Evolutionary conservation across 2,329 filamentous ascomycete species (phyloP).

Genomic region (Curvularia sp.): DNA sequence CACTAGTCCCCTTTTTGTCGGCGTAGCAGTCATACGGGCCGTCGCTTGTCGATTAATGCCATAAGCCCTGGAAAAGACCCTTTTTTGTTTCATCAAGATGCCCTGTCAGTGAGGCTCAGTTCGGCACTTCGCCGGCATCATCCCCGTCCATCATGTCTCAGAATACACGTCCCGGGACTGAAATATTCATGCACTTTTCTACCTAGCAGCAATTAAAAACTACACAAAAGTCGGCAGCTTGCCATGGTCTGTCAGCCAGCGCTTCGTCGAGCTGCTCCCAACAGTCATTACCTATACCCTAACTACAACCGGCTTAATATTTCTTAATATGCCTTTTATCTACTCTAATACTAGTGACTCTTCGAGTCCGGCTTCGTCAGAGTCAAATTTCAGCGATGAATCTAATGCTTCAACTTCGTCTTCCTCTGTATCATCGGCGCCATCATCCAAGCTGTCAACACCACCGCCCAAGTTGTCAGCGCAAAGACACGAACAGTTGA

Average conservation of each 20-base stretch:
- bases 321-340: constrained; percentile 11
- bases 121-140: constrained; percentile 28
- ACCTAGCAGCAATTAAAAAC: constrained; percentile 22
- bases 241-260: constrained; percentile 12
- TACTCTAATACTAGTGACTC: constrained; percentile 26
- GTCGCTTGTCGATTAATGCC: constrained; percentile 2
- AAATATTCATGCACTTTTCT: constrained; percentile 25
- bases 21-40: constrained; percentile 6
- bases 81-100: constrained; percentile 21
- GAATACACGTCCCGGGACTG: constrained; percentile 22
- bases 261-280: constrained; percentile 13
- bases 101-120: constrained; percentile 22
- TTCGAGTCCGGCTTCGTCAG: constrained; percentile 28
- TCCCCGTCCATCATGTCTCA: constrained; percentile 32
- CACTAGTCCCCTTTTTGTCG: not conserved
- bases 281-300: not conserved
- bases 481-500: not conserved
- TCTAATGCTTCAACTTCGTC: constrained; percentile 30
- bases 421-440: constrained; percentile 8
- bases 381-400: constrained; percentile 26
- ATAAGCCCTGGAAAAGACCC: constrained; percentile 11
- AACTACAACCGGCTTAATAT: constrained; percentile 11
- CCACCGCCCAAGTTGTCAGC: not conserved
- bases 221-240: constrained; percentile 25
- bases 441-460: not conserved